phyloP scores from a whole-genome alignment of 1,139 yeast genomes.

The Magnusiomyces suaveolens region DNA sequence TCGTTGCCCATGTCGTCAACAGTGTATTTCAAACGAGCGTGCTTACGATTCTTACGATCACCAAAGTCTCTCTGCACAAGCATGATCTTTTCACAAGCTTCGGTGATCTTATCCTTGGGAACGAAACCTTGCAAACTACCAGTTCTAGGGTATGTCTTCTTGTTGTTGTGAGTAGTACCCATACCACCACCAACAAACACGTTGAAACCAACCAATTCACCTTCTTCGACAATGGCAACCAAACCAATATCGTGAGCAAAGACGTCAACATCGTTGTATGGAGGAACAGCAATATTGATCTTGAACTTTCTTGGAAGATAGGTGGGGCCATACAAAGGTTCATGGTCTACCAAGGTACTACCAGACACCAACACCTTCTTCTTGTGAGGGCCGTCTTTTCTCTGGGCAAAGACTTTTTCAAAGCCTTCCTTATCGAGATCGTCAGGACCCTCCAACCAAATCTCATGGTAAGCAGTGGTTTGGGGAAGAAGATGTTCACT shows the following conservation, averaged over 20 bases:
- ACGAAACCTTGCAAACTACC: slow-evolving; percentile 81
- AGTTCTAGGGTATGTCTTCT: slow-evolving; percentile 92
- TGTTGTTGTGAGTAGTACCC: slow-evolving; percentile 96
- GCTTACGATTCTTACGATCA: slow-evolving; percentile 93
- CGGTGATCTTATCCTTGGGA: slow-evolving; percentile 53
- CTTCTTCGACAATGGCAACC: slow-evolving; percentile 70
- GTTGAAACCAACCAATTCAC: slow-evolving; percentile 61
- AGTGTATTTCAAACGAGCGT: slow-evolving; percentile 95
- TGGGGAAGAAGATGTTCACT: slow-evolving; percentile 79
- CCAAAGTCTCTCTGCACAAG: slow-evolving; percentile 91
- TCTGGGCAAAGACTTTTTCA: slow-evolving; percentile 57
- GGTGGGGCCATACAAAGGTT: slow-evolving; percentile 78
- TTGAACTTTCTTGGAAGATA: slow-evolving; percentile 95
- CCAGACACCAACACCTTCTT: slow-evolving; percentile 80
- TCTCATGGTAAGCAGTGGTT: slow-evolving; percentile 94
- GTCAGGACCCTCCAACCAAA: slow-evolving; percentile 89
- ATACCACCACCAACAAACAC: slow-evolving; percentile 96
- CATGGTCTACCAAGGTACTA: slow-evolving; percentile 43
- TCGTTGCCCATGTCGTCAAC: slow-evolving; percentile 87
- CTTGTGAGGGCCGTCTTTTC: slow-evolving; percentile 72
- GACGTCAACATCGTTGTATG: slow-evolving; percentile 93
- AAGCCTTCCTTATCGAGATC: slow-evolving; percentile 59
- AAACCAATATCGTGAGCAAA: slow-evolving; percentile 93
- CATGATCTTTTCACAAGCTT: slow-evolving; percentile 86
- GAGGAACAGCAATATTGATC: slow-evolving; percentile 91